These are phyloP conservation scores for Clonostachys rosea DNA, from an alignment of 2,329 filamentous ascomycete species.

Conservation along the genomic window DNA sequence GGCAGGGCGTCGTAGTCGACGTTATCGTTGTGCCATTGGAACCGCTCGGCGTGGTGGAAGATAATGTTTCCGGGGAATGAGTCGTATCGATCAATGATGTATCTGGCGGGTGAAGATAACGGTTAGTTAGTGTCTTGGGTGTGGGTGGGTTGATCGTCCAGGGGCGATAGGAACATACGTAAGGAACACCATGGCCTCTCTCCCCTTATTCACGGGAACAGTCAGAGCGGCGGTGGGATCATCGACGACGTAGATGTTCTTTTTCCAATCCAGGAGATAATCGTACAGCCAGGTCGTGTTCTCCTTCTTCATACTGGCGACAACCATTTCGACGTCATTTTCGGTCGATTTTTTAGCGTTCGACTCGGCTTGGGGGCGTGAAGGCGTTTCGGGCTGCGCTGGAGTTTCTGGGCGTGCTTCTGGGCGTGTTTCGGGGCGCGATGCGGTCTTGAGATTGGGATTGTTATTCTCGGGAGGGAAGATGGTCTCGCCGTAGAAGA, in stretches of 20 bases:
- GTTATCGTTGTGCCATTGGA: constrained; percentile 50
- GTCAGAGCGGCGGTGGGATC: constrained; percentile 38
- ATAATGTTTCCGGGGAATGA: constrained; percentile 33
- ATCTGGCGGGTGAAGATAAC: constrained; percentile 13
- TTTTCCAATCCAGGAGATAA: constrained; percentile 39
- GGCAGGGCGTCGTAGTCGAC: constrained; percentile 49
- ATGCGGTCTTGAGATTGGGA: background rate
- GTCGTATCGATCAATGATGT: constrained; percentile 45
- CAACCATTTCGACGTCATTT: constrained; percentile 22
- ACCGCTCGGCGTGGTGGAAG: constrained; percentile 42
- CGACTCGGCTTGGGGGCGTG: background rate
- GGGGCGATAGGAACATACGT: constrained; percentile 20
- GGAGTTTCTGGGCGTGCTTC: background rate
- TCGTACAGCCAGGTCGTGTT: constrained; percentile 32
- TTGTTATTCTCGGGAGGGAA: background rate
- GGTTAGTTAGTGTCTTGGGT: background rate
- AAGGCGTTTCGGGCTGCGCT: constrained; percentile 2
- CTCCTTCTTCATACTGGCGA: constrained; percentile 23
- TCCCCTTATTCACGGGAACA: constrained; percentile 44
- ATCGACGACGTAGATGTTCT: constrained; percentile 51
- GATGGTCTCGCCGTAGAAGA: constrained; percentile 15
- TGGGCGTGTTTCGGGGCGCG: background rate
- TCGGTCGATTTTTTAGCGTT: constrained; percentile 9
- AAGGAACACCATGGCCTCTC: constrained; percentile 48
- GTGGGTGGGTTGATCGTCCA: background rate